These are phyloP conservation scores for Strobilomyces echinocephalus DNA, from an alignment of 768 basidiomycete species.

Conservation along the genomic window DNA sequence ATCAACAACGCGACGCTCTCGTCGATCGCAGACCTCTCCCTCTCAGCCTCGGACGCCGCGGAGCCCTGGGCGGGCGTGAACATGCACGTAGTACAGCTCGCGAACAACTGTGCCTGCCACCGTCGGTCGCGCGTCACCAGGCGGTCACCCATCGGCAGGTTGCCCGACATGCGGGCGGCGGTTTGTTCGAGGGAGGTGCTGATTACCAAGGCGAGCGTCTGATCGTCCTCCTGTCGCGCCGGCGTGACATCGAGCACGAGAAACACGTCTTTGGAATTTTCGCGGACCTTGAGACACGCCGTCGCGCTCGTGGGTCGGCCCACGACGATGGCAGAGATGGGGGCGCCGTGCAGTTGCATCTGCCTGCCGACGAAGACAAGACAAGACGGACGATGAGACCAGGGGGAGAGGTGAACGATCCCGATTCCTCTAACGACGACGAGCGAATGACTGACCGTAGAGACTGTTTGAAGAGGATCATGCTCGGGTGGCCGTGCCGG, in stretches of 20 bases:
- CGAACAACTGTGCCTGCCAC: conserved; percentile 62
- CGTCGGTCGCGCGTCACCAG: conserved; percentile 41
- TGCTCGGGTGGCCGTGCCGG: conserved; percentile 35
- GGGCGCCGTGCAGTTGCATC: conserved; percentile 15
- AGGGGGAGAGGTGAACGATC: background rate
- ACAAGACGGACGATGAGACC: background rate
- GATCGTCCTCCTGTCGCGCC: conserved; percentile 27
- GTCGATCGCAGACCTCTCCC: conserved; percentile 34
- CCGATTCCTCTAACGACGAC: background rate
- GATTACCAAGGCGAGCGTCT: conserved; percentile 50
- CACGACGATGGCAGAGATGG: conserved; percentile 40
- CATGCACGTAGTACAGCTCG: conserved; percentile 54
- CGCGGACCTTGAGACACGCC: conserved; percentile 39
- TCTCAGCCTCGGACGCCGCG: conserved; percentile 8
- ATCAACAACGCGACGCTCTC: conserved; percentile 46
- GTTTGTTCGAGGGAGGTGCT: conserved; percentile 42
- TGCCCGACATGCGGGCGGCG: conserved; percentile 41
- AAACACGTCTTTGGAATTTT: conserved; percentile 36
- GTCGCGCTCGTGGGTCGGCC: conserved; percentile 61
- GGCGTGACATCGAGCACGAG: conserved; percentile 61
- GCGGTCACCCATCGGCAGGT: conserved; percentile 43
- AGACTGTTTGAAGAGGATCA: conserved; percentile 31
- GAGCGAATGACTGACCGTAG: conserved; percentile 15
- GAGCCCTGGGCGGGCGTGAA: conserved; percentile 36
- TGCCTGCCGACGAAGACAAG: conserved; percentile 16